phyloP scores from a whole-genome alignment of 129 eudicot species.

The Mikania micrantha region DNA sequence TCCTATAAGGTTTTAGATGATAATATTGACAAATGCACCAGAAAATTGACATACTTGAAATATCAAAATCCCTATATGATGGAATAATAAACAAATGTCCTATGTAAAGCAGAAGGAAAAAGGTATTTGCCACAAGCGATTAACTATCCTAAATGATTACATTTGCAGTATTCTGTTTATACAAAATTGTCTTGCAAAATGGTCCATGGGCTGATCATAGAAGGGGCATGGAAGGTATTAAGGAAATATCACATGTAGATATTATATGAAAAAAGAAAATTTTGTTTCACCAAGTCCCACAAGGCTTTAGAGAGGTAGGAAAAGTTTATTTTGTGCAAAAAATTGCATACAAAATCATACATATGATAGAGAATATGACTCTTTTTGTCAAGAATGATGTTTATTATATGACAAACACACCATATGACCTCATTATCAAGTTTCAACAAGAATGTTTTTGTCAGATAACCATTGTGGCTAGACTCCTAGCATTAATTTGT shows the following conservation, averaged over 20 bases:
- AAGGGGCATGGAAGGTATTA: neutral
- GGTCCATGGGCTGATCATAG: neutral
- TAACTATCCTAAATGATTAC: neutral
- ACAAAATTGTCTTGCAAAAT: neutral
- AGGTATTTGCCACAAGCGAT: slow-evolving; percentile 2
- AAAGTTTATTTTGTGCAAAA: neutral
- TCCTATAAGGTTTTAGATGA: neutral
- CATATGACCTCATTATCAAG: neutral
- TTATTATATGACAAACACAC: neutral
- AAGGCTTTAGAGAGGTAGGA: neutral
- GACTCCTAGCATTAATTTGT: neutral
- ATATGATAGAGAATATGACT: neutral
- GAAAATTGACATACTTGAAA: neutral
- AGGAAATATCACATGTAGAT: neutral
- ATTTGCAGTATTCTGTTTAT: neutral
- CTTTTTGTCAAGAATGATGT: neutral
- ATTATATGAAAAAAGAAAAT: neutral
- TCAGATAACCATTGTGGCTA: neutral
- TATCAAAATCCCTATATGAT: neutral
- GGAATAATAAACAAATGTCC: neutral
- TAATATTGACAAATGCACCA: neutral
- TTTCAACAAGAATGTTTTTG: neutral
- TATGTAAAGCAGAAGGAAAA: slow-evolving; percentile 1
- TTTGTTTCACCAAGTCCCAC: slow-evolving; percentile 1
- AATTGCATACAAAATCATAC: neutral